These are phyloP conservation scores for Acmispon strigosus DNA, from an alignment of 306 rosid genomes.

Conservation along the genomic window DNA sequence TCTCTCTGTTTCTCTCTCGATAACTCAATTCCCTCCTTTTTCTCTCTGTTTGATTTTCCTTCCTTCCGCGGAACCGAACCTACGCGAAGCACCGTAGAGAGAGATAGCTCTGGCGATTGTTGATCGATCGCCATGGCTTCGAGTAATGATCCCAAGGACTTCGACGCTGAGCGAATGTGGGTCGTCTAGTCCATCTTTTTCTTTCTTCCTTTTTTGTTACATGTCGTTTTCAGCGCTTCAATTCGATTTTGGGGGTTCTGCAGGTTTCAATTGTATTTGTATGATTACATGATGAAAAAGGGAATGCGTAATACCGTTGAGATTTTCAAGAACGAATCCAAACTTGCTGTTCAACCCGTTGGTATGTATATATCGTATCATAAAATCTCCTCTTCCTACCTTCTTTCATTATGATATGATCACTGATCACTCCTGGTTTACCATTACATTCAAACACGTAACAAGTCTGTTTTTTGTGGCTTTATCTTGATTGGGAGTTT, in stretches of 20 bases:
- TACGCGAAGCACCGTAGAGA: too few relatives aligned
- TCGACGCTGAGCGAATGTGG: slow-evolving; percentile 1
- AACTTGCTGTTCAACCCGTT: background rate
- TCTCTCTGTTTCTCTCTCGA: background rate
- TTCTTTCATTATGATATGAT: too few relatives aligned
- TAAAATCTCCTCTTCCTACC: too few relatives aligned
- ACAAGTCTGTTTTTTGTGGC: background rate
- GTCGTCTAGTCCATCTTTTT: background rate
- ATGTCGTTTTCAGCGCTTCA: background rate
- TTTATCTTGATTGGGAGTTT: too few relatives aligned
- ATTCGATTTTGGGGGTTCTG: background rate
- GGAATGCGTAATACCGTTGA: slow-evolving; percentile 35
- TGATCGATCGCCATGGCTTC: background rate
- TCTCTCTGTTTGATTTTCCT: too few relatives aligned
- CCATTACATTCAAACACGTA: too few relatives aligned
- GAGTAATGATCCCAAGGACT: background rate
- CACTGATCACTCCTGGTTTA: too few relatives aligned
- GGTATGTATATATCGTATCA: slow-evolving; percentile 24
- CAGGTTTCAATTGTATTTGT: slow-evolving; percentile 36
- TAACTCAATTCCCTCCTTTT: too few relatives aligned
- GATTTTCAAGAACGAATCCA: slow-evolving; percentile 38
- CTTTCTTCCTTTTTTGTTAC: background rate
- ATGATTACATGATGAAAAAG: slow-evolving; percentile 45
- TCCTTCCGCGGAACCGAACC: background rate
- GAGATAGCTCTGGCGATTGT: too few relatives aligned